Conservation (phyloP, 2,329 filamentous ascomycete species). For the Aureobasidium sp. region DNA sequence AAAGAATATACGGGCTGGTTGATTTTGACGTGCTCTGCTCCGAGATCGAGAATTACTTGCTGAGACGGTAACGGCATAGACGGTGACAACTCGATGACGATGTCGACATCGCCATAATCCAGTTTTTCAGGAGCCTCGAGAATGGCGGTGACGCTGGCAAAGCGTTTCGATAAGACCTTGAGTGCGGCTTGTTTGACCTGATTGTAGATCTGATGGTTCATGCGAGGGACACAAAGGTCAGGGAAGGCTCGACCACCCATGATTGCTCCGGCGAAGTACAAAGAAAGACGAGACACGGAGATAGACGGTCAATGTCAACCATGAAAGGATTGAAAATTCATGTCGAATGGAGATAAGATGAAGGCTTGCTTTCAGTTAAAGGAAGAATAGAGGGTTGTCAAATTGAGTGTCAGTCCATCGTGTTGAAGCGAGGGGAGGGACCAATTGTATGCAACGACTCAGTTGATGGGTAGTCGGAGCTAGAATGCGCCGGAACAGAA, state of each 20-base stretch:
- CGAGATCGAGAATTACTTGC: slow-evolving; percentile 16
- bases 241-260: slow-evolving; percentile 63
- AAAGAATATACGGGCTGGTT: background rate
- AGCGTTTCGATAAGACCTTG: slow-evolving; percentile 35
- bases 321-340: background rate
- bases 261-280: slow-evolving; percentile 10
- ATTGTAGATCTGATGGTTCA: slow-evolving; percentile 52
- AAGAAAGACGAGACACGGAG: background rate
- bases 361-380: background rate
- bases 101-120: slow-evolving; percentile 65
- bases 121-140: slow-evolving; percentile 62
- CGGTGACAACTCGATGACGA: slow-evolving; percentile 44
- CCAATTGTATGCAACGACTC: background rate
- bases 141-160: slow-evolving; percentile 48
- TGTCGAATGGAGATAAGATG: background rate
- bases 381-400: background rate
- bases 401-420: background rate
- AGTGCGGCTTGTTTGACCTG: slow-evolving; percentile 41
- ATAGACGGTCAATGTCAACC: background rate
- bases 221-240: slow-evolving; percentile 54
- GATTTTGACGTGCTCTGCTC: slow-evolving; percentile 12
- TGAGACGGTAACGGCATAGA: background rate
- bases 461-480: background rate
- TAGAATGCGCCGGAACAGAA: background rate
- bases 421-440: background rate